Evolutionary conservation across 148 eudicot genomes (phyloP).

Genomic region (Persicaria maculosa): DNA sequence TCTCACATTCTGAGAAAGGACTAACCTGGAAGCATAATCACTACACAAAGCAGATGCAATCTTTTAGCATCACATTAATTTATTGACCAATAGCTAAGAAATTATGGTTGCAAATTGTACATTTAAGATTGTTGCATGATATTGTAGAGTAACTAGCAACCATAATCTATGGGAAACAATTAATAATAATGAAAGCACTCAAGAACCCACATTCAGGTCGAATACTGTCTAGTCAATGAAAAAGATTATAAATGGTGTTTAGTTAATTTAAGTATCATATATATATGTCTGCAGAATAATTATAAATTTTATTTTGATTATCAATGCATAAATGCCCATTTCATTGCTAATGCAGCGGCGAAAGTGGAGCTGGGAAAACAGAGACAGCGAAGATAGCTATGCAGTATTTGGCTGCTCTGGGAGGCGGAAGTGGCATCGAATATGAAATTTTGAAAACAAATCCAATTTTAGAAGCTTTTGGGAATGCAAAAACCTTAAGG

Average conservation of each 20-base stretch:
- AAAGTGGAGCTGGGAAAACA: conserved; percentile 98
- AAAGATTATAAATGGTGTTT: background rate
- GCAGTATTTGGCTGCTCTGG: conserved; percentile 98
- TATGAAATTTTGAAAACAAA: conserved; percentile 85
- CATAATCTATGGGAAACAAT: background rate
- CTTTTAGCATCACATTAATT: background rate
- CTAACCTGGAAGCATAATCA: background rate
- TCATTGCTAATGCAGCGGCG: conserved; percentile 50
- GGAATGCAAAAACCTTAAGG: conserved; percentile 90
- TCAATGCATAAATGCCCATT: background rate
- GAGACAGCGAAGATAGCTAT: conserved; percentile 99
- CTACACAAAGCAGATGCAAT: background rate
- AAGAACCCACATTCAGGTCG: background rate
- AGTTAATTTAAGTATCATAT: background rate
- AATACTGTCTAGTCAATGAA: background rate
- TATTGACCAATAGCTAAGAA: background rate
- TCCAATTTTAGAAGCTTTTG: conserved; percentile 95
- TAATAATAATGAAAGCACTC: conserved; percentile 1
- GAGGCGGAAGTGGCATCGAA: conserved; percentile 98
- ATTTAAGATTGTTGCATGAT: background rate
- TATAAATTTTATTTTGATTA: background rate
- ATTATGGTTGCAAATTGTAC: background rate
- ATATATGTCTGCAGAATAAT: background rate
- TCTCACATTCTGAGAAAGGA: background rate
- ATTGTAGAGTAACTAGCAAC: background rate